Evolutionary conservation across 2,329 filamentous ascomycete genomes (phyloP).

Genomic region (Cercospora sp.): DNA sequence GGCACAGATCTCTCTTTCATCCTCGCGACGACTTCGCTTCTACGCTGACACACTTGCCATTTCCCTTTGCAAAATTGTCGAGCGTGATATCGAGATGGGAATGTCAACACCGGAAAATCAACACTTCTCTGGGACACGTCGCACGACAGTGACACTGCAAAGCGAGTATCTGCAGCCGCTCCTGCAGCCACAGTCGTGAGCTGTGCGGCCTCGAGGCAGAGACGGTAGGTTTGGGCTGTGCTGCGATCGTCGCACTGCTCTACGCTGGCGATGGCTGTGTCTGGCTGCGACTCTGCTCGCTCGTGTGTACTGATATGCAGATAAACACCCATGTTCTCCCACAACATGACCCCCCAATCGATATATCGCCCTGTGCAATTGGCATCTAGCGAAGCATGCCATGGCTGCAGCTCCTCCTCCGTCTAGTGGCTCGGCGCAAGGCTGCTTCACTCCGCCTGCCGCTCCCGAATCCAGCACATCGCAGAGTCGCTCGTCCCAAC

Average conservation of each 20-base stretch:
- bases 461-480: neutral
- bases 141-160: neutral
- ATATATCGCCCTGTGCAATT: neutral
- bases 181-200: constrained; percentile 2
- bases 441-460: neutral
- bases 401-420: neutral
- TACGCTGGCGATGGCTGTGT: neutral
- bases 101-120: neutral
- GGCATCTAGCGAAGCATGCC: constrained; percentile 2
- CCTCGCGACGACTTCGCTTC: neutral
- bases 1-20: neutral
- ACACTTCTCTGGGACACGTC: neutral
- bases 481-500: neutral
- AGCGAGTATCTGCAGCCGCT: neutral
- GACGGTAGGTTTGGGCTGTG: neutral
- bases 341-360: neutral
- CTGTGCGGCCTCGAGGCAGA: neutral
- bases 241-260: neutral
- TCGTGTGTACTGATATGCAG: neutral
- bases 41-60: neutral
- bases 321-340: neutral
- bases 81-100: neutral
- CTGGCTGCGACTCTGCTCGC: neutral
- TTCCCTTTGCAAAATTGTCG: neutral
- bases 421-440: constrained; percentile 7